Evolutionary conservation across 495 filamentous ascomycete genomes (phyloP).

Genomic region (Aspergillus bridgeri): DNA sequence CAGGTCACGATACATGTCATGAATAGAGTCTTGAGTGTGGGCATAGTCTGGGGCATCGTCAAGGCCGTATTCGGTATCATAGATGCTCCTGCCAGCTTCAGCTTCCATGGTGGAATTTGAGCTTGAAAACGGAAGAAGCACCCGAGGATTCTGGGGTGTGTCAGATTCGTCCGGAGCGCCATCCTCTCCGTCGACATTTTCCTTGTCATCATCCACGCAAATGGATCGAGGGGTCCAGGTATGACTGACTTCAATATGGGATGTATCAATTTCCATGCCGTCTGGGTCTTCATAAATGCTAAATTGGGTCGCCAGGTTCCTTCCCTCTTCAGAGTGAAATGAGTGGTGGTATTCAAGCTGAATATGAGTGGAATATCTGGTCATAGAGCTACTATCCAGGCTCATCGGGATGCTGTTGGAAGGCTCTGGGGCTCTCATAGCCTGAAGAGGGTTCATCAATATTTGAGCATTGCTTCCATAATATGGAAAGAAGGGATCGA

Average conservation of each 20-base stretch:
- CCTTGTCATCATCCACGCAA: constrained; percentile 17
- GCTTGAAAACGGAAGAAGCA: too few species aligned
- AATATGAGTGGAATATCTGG: too few species aligned
- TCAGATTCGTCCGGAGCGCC: background rate
- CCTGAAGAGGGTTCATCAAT: background rate
- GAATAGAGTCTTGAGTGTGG: background rate
- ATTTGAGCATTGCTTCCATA: background rate
- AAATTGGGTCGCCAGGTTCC: constrained; percentile 1
- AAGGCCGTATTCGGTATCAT: background rate
- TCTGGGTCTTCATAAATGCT: constrained; percentile 23
- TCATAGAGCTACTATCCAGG: background rate
- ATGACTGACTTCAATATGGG: constrained; percentile 16
- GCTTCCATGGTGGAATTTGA: background rate
- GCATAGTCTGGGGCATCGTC: background rate
- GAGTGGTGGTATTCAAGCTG: background rate
- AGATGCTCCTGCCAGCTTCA: background rate
- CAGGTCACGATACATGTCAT: background rate
- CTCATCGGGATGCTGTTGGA: background rate
- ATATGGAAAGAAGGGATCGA: background rate
- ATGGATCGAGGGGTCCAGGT: background rate
- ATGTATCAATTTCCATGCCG: constrained; percentile 5
- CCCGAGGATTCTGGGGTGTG: too few species aligned
- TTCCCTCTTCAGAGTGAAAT: background rate
- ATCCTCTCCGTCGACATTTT: background rate
- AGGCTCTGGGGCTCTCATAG: background rate